These are phyloP conservation scores for Cryptomeria japonica DNA, from an alignment of 75 land plant species.

Conservation along the genomic window DNA sequence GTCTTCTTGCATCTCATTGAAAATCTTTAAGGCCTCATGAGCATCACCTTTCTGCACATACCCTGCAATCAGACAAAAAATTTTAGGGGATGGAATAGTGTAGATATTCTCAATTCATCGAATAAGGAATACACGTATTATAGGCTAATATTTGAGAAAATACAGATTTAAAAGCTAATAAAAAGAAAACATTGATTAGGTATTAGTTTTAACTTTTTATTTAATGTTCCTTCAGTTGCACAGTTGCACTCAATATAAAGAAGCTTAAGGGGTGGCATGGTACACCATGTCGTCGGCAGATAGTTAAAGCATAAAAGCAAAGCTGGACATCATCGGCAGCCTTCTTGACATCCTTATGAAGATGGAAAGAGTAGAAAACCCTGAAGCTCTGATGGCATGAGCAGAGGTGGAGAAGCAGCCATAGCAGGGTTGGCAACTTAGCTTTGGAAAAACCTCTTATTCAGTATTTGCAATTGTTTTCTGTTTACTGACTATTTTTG, in stretches of 20 bases:
- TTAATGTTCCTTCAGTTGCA: neutral
- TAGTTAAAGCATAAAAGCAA: neutral
- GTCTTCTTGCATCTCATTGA: slow-evolving; percentile 44
- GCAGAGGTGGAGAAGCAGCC: neutral
- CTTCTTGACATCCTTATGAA: neutral
- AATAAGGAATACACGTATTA: neutral
- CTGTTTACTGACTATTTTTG: neutral
- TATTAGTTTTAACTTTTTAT: neutral
- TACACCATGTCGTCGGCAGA: neutral
- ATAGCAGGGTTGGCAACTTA: neutral
- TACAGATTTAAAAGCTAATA: neutral
- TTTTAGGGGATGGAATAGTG: neutral
- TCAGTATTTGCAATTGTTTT: neutral
- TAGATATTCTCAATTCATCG: neutral
- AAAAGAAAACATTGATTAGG: neutral
- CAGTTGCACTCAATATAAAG: neutral
- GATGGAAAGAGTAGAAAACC: neutral
- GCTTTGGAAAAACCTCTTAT: neutral
- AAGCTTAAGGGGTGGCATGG: neutral
- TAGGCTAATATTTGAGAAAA: neutral
- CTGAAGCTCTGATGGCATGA: neutral
- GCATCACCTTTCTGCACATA: slow-evolving; percentile 16
- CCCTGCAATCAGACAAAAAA: neutral
- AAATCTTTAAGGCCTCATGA: slow-evolving; percentile 37
- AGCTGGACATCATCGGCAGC: neutral